Evolutionary conservation across 371 early-diverging fungal species (phyloP).

Genomic region (Sporodiniella umbellata): DNA sequence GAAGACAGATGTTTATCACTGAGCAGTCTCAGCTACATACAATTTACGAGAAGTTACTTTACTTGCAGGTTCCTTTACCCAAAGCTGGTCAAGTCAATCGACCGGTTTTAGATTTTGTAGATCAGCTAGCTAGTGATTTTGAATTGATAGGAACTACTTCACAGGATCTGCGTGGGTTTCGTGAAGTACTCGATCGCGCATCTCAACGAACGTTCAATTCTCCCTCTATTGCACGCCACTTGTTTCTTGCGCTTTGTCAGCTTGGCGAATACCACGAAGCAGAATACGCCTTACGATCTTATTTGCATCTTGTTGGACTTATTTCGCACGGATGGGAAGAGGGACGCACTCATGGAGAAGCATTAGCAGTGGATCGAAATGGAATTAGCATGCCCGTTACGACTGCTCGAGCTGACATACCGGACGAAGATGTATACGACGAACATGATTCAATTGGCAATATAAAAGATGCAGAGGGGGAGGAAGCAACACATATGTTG

Average conservation of each 20-base stretch:
- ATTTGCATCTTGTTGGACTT: slow-evolving; percentile 53
- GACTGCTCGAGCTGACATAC: slow-evolving; percentile 3
- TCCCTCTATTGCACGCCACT: slow-evolving; percentile 63
- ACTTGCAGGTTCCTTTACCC: slow-evolving; percentile 56
- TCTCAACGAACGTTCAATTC: slow-evolving; percentile 71
- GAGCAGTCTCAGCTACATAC: slow-evolving; percentile 28
- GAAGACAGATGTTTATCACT: slow-evolving; percentile 22
- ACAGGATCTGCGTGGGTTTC: slow-evolving; percentile 24
- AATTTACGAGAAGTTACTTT: slow-evolving; percentile 63
- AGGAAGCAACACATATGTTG: slow-evolving; percentile 30
- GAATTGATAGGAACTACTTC: slow-evolving; percentile 41
- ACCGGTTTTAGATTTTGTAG: slow-evolving; percentile 59
- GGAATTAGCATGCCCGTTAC: slow-evolving; percentile 25
- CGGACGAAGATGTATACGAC: slow-evolving; percentile 1
- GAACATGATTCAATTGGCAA: slow-evolving; percentile 19
- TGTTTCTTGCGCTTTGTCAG: slow-evolving; percentile 53
- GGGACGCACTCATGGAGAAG: slow-evolving; percentile 24
- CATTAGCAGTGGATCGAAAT: slow-evolving; percentile 21
- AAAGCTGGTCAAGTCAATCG: slow-evolving; percentile 60
- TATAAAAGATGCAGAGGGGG: slow-evolving; percentile 26
- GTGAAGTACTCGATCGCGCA: slow-evolving; percentile 55
- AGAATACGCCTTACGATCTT: slow-evolving; percentile 61
- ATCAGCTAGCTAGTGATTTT: slow-evolving; percentile 61
- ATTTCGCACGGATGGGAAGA: slow-evolving; percentile 33
- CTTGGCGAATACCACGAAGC: slow-evolving; percentile 78